phyloP scores from a whole-genome alignment of 2,329 filamentous ascomycete genomes.

The Tympanopsis confertula region DNA sequence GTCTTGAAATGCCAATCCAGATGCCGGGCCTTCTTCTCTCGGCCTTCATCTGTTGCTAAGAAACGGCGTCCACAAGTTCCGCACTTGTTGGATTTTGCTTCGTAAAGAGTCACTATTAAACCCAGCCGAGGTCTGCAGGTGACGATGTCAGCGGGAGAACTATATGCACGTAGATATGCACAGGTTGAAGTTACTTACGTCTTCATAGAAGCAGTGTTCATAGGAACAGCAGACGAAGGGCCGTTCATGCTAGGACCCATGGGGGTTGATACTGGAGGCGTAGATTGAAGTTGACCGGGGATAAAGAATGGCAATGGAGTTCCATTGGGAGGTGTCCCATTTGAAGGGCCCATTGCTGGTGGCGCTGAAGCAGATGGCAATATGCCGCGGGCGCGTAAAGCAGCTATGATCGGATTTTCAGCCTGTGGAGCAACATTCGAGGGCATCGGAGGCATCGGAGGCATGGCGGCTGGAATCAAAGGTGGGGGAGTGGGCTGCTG shows the following conservation, averaged over 20 bases:
- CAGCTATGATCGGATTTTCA: neutral
- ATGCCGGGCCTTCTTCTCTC: constrained; percentile 76
- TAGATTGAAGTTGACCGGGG: neutral
- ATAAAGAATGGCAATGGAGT: neutral
- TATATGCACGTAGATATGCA: too few relatives aligned
- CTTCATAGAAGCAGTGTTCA: constrained; percentile 1
- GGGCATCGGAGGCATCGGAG: neutral
- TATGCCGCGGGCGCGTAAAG: neutral
- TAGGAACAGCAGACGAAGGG: neutral
- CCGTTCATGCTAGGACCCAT: neutral
- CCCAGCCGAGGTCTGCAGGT: constrained; percentile 56
- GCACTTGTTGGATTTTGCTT: constrained; percentile 74
- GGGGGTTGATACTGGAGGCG: neutral
- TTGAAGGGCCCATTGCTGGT: neutral
- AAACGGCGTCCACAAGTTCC: constrained; percentile 87
- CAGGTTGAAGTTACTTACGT: too few relatives aligned
- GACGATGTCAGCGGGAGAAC: neutral
- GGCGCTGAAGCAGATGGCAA: neutral
- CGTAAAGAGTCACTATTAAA: constrained; percentile 65
- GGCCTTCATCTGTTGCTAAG: constrained; percentile 62
- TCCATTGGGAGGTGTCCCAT: neutral
- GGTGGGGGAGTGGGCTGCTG: constrained; percentile 1
- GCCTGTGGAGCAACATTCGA: neutral
- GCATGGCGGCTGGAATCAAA: neutral
- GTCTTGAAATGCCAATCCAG: constrained; percentile 98